Base-by-base conservation (phyloP, 768 basidiomycete species). In the Phaffia tasmanica region DNA sequence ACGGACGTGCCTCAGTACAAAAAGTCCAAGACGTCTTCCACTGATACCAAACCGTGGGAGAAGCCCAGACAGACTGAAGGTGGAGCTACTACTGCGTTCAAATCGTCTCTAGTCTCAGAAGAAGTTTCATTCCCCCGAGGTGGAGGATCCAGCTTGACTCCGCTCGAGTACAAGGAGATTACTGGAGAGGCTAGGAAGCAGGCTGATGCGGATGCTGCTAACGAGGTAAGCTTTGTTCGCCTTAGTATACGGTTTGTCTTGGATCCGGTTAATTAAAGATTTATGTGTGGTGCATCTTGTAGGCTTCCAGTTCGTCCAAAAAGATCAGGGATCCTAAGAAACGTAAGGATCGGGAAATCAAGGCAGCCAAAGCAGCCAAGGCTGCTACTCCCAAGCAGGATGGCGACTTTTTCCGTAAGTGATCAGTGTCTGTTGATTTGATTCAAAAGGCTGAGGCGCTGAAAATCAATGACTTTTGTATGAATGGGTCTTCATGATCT, bases 111-210 rank as follows among this genome's bases (percentile, higher is more conserved):
- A 27, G 69, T 74, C 51, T 68, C 72, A 59, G 77, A 90, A 49
- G 91, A 93, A 72, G 82, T 89, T 59, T 90, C 93, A 76, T 99
- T 98, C 77, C 93, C 93, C 65, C 85, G 94, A 71, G 95, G 94
- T 30, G 94, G 94, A 30, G 94, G 94, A 62, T 88, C 90, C 0
- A 82, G 80, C 42, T 82, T 94, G 71, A 95, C 93, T 23, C 86
- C 91, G 42, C 78, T 89, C 8, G 93, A 99, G 76, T 85, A 91
- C 63, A 92, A 93, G 76, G 79, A 85, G 62, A 83, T 89, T 47
- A 83, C 86, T 61, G 84, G 86, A 27, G 94, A 98, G 75, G 94
- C 85, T 6, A 79, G 83, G 11, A 84, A 84, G 73, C 92, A 95
- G 75, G 91, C 88, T 0, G 83, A 92, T 72, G 82, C 83, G 46